Percentiles rank a stretch among this genome's conserved stretches.
These are phyloP conservation scores for Cenchrus fungigraminus DNA, from an alignment of 176 grass and related monocot genomes.

Conservation along the genomic window DNA sequence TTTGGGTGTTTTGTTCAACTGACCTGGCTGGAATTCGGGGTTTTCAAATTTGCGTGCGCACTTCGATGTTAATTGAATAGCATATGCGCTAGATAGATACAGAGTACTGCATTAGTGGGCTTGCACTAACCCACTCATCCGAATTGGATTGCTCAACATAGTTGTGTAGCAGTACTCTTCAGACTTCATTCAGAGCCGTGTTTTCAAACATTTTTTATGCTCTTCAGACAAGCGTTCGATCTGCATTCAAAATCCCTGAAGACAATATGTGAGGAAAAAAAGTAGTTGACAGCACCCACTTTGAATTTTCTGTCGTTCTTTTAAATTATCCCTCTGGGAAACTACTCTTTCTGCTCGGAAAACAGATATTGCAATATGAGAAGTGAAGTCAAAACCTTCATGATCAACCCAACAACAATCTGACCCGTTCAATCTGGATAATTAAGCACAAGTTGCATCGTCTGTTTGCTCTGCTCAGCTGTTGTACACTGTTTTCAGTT, in stretches of 20 bases:
- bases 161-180: background rate
- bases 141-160: background rate
- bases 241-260: background rate
- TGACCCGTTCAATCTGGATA: background rate
- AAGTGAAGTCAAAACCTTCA: no score
- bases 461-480: background rate
- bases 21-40: background rate
- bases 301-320: background rate
- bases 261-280: background rate
- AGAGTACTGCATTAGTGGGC: slow-evolving; percentile 8
- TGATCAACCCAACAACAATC: no score
- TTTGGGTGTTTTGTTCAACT: background rate
- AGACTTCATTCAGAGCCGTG: background rate
- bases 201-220: background rate
- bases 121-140: background rate
- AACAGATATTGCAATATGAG: no score
- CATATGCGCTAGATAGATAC: background rate
- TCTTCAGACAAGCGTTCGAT: background rate
- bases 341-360: no score
- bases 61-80: background rate
- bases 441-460: background rate
- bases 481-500: background rate
- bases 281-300: background rate
- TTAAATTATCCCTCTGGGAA: no score
- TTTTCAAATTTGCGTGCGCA: background rate